Percentiles rank a stretch among this genome's conserved stretches.
Conservation (phyloP, 306 rosid genomes). For the Rosa multiflora region DNA sequence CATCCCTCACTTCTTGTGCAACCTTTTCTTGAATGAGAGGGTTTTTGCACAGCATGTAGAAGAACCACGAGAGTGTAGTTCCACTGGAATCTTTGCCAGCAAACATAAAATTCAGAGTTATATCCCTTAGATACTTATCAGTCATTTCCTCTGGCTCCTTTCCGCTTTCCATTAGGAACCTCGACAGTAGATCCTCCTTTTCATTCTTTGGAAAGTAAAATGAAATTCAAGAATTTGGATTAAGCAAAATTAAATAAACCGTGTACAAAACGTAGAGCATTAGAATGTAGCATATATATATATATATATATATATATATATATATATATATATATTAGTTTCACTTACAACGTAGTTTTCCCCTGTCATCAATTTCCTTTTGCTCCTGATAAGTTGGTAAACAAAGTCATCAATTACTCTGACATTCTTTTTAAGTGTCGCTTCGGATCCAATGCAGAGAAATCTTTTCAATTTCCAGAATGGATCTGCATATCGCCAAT, state of each 20-base stretch:
- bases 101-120: constrained; percentile 62
- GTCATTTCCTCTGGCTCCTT: constrained; percentile 53
- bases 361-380: constrained; percentile 33
- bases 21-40: constrained; percentile 67
- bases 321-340: too few relatives aligned
- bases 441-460: constrained; percentile 66
- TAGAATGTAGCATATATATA: background rate
- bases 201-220: constrained; percentile 34
- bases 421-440: constrained; percentile 48
- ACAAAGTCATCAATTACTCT: constrained; percentile 50
- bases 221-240: background rate
- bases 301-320: too few relatives aligned
- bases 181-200: constrained; percentile 75
- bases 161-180: constrained; percentile 70
- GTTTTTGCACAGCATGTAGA: constrained; percentile 75
- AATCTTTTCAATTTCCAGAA: constrained; percentile 62
- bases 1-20: constrained; percentile 60
- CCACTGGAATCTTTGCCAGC: constrained; percentile 83
- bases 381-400: constrained; percentile 42
- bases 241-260: background rate
- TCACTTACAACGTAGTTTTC: constrained; percentile 49
- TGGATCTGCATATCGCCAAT: constrained; percentile 73
- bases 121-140: constrained; percentile 63
- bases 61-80: constrained; percentile 74
- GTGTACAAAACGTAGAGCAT: background rate